phyloP scores from a whole-genome alignment of 352 stramenopile species.

The Globisporangium solare region DNA sequence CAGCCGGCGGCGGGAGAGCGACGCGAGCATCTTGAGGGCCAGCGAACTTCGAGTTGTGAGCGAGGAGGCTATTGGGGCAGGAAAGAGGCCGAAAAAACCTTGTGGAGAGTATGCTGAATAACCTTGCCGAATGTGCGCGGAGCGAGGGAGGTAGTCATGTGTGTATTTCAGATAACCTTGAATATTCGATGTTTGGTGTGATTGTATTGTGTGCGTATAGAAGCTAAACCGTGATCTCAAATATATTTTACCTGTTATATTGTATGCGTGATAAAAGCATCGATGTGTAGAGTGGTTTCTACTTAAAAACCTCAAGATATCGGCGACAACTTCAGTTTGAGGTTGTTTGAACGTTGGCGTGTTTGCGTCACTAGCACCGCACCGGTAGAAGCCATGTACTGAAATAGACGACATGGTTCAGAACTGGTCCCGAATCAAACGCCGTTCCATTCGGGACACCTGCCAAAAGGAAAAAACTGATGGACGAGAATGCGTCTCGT shows the following conservation, averaged over 20 bases:
- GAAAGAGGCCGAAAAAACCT: no score
- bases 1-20: constrained; percentile 23
- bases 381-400: neutral
- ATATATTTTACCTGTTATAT: no score
- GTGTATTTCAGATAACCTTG: no score
- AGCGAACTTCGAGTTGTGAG: constrained; percentile 4
- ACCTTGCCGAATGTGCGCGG: neutral
- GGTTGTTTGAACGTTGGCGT: constrained; percentile 2
- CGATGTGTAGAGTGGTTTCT: neutral
- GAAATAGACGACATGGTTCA: neutral
- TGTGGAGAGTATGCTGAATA: neutral
- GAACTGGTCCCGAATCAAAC: neutral
- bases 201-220: no score
- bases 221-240: no score
- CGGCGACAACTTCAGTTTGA: constrained; percentile 1
- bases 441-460: neutral
- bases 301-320: neutral
- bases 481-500: neutral
- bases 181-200: no score
- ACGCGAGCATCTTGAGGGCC: constrained; percentile 30
- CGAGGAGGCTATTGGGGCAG: no score
- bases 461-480: constrained; percentile 12
- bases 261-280: neutral
- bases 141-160: no score
- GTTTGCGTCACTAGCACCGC: constrained; percentile 3